Base-by-base conservation (phyloP, 148 eudicot species). In the Linanthus parryae region DNA sequence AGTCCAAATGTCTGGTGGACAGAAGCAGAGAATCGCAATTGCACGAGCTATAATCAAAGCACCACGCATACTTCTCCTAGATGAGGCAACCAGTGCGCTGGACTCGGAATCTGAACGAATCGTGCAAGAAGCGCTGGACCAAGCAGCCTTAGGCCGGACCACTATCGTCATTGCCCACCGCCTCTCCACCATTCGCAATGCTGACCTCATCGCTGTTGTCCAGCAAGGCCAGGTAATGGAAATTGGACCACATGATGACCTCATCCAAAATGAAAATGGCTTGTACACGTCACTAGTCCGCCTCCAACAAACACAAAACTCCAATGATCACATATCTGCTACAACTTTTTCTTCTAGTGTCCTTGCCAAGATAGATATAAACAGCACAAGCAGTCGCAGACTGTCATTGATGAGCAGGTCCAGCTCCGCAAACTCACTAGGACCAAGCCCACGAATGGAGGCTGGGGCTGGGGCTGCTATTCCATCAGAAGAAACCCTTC, bases 1-100 rank as follows among this genome's bases (percentile, higher is more conserved):
- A 2, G 80, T 73, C 0, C 95, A 86, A 70, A 73, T 86, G 81
- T 86, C 95, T 0, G 95, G 95, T 25, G 95, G 95, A 16, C 95
- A 86, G 41, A 86, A 80, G 75, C 90, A 86, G 62, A 77, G 95
- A 52, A 86, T 86, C 38, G 95, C 90, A 27, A 86, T 86, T 20
- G 95, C 95, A 22, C 72, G 90, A 50, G 90, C 95, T 39, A 69
- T 86, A 26, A 77, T 86, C 39, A 79, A 74, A 47, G 58, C 83
- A 29, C 95, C 95, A 3, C 80, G 78, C 3, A 73, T 86, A n/a
- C 82, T 86, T 19, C 82, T 86, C 7, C 73, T 86, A 3, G 95
- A 86, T 27, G 95, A 86, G 62, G 95, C 95, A 28, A 86, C 95
- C 0, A 86, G 95, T 41, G 95, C 95, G 2, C 46, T 86, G 12